phyloP scores from a whole-genome alignment of 1,139 yeast genomes.

The Saccharomycopsis phalli region DNA sequence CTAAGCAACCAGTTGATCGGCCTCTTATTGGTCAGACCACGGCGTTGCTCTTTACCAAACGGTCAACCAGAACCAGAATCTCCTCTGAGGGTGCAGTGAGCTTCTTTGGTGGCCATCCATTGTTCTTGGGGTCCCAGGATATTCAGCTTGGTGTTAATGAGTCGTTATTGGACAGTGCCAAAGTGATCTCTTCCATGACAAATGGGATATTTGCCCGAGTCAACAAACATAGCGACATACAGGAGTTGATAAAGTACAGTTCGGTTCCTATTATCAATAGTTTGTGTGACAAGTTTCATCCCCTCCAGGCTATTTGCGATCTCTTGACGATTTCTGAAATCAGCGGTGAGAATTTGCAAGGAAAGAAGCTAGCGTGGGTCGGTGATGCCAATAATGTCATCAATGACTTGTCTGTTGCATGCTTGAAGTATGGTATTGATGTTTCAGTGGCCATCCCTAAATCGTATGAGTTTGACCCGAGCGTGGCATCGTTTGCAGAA shows the following conservation, averaged over 20 bases:
- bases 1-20: conserved; percentile 34
- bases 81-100: conserved; percentile 93
- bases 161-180: conserved; percentile 76
- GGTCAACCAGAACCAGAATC: conserved; percentile 91
- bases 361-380: conserved; percentile 77
- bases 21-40: conserved; percentile 72
- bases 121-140: conserved; percentile 94
- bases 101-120: conserved; percentile 91
- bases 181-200: conserved; percentile 89
- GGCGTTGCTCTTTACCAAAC: conserved; percentile 75
- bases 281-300: conserved; percentile 86
- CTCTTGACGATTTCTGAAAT: conserved; percentile 76
- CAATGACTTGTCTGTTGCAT: conserved; percentile 88
- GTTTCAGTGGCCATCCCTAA: conserved; percentile 79
- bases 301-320: conserved; percentile 92
- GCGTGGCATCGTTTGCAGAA: conserved; percentile 48
- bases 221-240: conserved; percentile 72
- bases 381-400: conserved; percentile 96
- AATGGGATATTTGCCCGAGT: conserved; percentile 96
- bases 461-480: conserved; percentile 54
- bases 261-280: conserved; percentile 89
- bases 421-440: conserved; percentile 74
- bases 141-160: conserved; percentile 95
- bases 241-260: conserved; percentile 64
- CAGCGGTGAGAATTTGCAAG: conserved; percentile 38